Evolutionary conservation across 2,329 filamentous ascomycete species (phyloP), one percentile per base, ranked within the genome.

Genomic region (Zalaria sp.): DNA sequence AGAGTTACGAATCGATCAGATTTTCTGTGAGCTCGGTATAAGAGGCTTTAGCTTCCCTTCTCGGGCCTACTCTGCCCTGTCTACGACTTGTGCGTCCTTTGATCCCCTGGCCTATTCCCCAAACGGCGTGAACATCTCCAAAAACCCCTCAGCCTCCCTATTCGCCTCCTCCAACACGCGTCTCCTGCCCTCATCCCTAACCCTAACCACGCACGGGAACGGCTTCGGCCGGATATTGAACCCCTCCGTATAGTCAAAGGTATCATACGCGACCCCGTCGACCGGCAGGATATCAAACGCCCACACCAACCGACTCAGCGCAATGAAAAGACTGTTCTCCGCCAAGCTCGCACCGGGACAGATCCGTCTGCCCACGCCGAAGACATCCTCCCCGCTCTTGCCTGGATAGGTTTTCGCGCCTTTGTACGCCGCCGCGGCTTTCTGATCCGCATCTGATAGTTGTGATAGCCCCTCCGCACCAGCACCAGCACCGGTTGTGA

Each of bases 331-430:
- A 2, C 56, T 58, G 28, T 57, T 56, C 34, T 60, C 57, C 1
- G 58, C 58, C n/a, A 61, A 53, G 43, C 60, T 57, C 3, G 58
- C 50, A 18, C 57, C 58, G 7, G 57, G 57, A 44, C 58, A 61
- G 4, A 59, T 51, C 5, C 58, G 47, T 9, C 57, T 40, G 4
- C 58, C 58, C 1, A 56, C 57, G 9, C 58, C 57, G 34, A 58
- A 61, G 27, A 64, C 56, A 34, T 63, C 54, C 39, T 58, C 62
- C 1, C 54, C 57, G 0, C 70, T 69, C 0, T 64, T 68, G 3
- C 62, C 58, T 3, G 28, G 61, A 0, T 55, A 50, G 37, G 57
- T 59, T 42, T 61, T 58, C 34, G 59, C 56, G 2, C 58, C 51
- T 27, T 48, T 53, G 28, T 50, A 51, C 5, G 56, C 53, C 37